Percentiles rank a stretch among this genome's conserved stretches.
Conservation (phyloP, 2,329 filamentous ascomycete genomes). For the Geosmithia putterillii region DNA sequence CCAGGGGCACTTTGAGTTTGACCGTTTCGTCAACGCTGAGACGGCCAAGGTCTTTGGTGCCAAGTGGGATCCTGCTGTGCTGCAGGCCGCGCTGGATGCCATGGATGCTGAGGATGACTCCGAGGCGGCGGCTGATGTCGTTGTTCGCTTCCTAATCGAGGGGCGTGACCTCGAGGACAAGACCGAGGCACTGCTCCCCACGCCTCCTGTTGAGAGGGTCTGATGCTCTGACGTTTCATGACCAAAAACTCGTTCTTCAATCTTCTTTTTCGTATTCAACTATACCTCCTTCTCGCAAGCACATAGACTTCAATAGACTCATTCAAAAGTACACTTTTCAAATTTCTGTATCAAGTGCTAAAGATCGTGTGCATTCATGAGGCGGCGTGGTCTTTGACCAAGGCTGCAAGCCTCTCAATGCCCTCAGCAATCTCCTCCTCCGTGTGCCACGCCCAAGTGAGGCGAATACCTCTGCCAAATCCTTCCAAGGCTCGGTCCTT, state of each 20-base stretch:
- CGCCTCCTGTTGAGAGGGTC: constrained; percentile 1
- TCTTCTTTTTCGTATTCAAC: neutral
- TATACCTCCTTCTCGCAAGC: neutral
- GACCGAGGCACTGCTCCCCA: neutral
- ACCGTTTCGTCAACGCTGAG: constrained; percentile 24
- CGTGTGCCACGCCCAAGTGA: constrained; percentile 47
- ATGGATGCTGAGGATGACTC: constrained; percentile 10
- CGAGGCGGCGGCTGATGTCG: constrained; percentile 7
- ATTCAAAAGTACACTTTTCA: neutral
- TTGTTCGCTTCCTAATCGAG: constrained; percentile 8
- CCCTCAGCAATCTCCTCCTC: constrained; percentile 40
- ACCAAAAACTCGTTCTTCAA: neutral
- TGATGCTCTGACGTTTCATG: neutral
- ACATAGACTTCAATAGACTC: neutral
- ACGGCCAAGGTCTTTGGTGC: constrained; percentile 20
- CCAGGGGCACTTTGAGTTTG: constrained; percentile 30
- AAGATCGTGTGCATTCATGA: neutral
- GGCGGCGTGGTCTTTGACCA: constrained; percentile 3
- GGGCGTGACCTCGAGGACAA: neutral
- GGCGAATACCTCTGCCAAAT: constrained; percentile 36
- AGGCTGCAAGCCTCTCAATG: constrained; percentile 30
- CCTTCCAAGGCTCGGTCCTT: constrained; percentile 12
- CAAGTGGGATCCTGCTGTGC: constrained; percentile 5
- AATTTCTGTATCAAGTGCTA: neutral
- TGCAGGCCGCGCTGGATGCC: constrained; percentile 3